Evolutionary conservation across 2,329 filamentous ascomycete species (phyloP).

Genomic region (Coniosporium tulheliwenetii): DNA sequence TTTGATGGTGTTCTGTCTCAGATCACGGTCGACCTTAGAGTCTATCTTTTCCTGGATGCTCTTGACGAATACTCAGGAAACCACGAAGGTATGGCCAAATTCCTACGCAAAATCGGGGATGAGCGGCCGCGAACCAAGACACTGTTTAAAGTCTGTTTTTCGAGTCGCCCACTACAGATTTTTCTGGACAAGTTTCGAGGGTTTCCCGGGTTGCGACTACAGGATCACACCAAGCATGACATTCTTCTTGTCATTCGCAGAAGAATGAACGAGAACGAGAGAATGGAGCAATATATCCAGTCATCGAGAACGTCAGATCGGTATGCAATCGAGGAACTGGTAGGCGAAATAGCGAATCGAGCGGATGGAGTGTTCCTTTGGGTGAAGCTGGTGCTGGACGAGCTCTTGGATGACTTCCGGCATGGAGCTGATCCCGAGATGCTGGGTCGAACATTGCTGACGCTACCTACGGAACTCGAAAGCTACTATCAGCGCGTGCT

Average conservation of each 20-base stretch:
- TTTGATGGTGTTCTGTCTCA: neutral
- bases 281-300: neutral
- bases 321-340: neutral
- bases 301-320: neutral
- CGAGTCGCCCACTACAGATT: neutral
- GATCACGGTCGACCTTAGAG: neutral
- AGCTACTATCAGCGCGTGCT: no score
- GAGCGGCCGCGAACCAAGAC: neutral
- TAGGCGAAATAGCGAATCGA: neutral
- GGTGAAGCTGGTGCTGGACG: neutral
- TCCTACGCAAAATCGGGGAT: neutral
- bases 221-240: slow-evolving; percentile 1
- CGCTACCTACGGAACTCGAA: no score
- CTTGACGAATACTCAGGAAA: neutral
- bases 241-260: neutral
- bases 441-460: no score
- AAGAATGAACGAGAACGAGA: neutral
- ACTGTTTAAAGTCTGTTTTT: neutral
- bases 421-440: neutral
- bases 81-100: neutral
- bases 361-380: neutral
- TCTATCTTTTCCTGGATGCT: neutral
- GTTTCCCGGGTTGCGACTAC: neutral
- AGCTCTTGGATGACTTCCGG: neutral
- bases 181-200: neutral